Evolutionary conservation across 202 grass and related monocot genomes (phyloP), one percentile per base, ranked within the genome.

Genomic region (Panicum hallii): DNA sequence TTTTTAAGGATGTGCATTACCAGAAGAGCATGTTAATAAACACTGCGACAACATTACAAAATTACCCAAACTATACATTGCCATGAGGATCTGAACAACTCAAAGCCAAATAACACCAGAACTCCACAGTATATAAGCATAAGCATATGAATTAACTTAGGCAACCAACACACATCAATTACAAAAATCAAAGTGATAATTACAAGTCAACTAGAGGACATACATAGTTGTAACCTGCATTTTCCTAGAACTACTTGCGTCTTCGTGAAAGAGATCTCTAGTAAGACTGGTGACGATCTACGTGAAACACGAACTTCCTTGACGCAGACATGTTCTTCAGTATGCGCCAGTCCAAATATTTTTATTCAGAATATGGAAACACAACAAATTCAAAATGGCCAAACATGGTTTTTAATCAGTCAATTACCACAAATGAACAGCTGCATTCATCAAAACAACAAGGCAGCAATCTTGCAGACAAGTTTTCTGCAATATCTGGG

Each of bases 81-180:
- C 1, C 42, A 20, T n/a, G 34, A 44, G 9, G 48, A 60, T 34
- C 58, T 28, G 45, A 47, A 71, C 20, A 44, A 12, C 41, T 40
- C 2, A 58, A 45, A 81, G 50, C 36, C n/a, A 70, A 52, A 56
- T 70, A 68, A 72, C 14, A 38, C n/a, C 14, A 48, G 48, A 84
- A 84, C 11, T 52, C 62, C 60, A 60, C 22, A 63, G 46, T 38
- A 72, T n/a, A 7, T 71, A 78, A 70, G 70, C 49, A 67, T 45
- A 70, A 11, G 47, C 61, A 77, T 26, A 70, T 76, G 34, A 47
- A 67, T 38, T 42, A 48, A 67, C 62, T 58, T 41, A 15, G 66
- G 28, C 26, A 75, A 74, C 49, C 20, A 87, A 49, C 15, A 76
- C 19, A 43, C 20, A 52, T 16, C 61, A 38, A 45, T 48, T 61